Base-by-base conservation (phyloP, 257 asterid species). In the Cordia subcordata region DNA sequence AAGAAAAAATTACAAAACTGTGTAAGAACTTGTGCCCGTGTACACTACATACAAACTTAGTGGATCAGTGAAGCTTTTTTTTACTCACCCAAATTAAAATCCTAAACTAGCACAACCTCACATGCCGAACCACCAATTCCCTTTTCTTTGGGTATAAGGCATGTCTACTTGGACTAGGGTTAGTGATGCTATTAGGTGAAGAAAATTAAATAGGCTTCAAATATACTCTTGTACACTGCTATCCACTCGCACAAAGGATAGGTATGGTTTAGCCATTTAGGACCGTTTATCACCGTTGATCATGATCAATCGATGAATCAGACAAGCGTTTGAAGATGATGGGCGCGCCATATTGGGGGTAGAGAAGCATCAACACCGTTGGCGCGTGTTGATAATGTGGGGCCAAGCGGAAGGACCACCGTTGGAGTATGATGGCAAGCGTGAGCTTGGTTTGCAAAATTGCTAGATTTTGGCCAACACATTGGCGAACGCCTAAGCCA, bases 281-380 rank as follows among this genome's bases (percentile, higher is more conserved):
- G 17, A n/a, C 22, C 10, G 0, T 3, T 27, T 50, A 62, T 51
- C 58, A 58, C 58, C 61, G 22, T 55, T 57, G 62, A 60, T 61
- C 37, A 12, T 42, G 72, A 35, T 39, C 19, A 44, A 27, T 6
- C 4, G 4, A 33, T 11, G 68, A 72, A 37, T 61, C 33, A 21
- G 70, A 35, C 62, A 77, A 54, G 10, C 66, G 80, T 40, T 53
- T 59, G 42, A 74, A 78, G 49, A 78, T 62, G 57, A 78, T 9
- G 8, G 80, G 80, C 22, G 83, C 83, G n/a, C 83, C 83, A 18
- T 64, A 78, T 47, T 78, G 83, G 4, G 83, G 83, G 55, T 74
- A 40, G 5, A 78, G 71, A 44, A 78, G 78, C 80, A 78, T 78
- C 71, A 70, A n/a, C 11, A 78, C 80, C 14, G 75, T 78, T 0